Evolutionary conservation across 106 monocot species (phyloP).

Genomic region (Agapanthus africanus): DNA sequence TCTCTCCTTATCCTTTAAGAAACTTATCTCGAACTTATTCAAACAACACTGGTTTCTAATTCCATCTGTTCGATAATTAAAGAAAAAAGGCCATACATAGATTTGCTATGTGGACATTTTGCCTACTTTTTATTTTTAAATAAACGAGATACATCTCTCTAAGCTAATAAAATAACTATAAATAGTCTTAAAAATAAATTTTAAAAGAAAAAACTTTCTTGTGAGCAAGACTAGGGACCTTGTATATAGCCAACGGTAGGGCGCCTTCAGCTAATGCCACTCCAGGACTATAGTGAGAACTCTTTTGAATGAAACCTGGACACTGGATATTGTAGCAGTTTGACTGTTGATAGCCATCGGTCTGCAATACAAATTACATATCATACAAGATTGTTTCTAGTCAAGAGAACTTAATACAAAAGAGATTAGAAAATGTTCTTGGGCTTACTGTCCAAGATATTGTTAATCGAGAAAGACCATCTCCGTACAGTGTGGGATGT

Average conservation of each 20-base stretch:
- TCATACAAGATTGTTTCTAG: neutral
- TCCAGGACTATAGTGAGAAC: slow-evolving; percentile 2
- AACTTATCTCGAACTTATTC: too few relatives aligned
- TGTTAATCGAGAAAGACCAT: neutral
- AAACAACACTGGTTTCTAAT: too few relatives aligned
- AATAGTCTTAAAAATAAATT: too few relatives aligned
- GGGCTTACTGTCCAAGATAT: slow-evolving; percentile 3
- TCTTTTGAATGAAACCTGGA: neutral
- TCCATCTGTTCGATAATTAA: too few relatives aligned
- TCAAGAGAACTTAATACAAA: neutral
- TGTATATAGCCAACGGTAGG: neutral
- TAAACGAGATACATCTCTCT: too few relatives aligned
- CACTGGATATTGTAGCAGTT: neutral
- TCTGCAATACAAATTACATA: neutral
- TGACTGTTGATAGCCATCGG: neutral
- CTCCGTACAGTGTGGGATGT: neutral
- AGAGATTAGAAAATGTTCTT: neutral
- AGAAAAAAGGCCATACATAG: too few relatives aligned
- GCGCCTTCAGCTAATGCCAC: neutral
- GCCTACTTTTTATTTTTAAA: too few relatives aligned
- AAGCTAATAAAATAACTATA: too few relatives aligned
- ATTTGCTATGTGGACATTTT: too few relatives aligned
- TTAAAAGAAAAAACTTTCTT: too few relatives aligned
- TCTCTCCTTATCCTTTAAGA: too few relatives aligned
- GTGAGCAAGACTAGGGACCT: neutral